Percentiles rank a stretch among this genome's conserved stretches.
Conservation (phyloP, 768 basidiomycete species). For the Agrocybe pediades region DNA sequence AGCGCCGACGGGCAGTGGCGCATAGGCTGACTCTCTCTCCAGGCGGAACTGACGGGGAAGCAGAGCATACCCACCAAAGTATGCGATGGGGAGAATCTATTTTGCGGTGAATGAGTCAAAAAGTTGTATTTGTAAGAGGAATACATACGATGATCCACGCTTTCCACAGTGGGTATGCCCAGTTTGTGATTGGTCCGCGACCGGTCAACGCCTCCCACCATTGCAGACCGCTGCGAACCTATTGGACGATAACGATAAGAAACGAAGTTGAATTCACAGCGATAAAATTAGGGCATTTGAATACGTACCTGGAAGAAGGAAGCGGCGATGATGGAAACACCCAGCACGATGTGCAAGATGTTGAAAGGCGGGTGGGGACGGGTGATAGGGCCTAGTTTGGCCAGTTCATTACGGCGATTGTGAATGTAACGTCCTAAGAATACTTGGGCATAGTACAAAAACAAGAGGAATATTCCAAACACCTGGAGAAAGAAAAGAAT, state of each 20-base stretch:
- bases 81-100: conserved; percentile 43
- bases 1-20: conserved; percentile 13
- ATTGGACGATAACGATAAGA: not conserved
- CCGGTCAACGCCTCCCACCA: conserved; percentile 43
- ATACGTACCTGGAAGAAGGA: conserved; percentile 52
- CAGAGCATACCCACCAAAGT: conserved; percentile 44
- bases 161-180: conserved; percentile 44
- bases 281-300: not conserved
- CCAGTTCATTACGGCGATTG: conserved; percentile 30
- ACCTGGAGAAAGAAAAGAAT: conserved; percentile 34
- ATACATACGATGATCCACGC: conserved; percentile 47
- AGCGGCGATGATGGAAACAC: conserved; percentile 47
- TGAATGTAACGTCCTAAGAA: conserved; percentile 57
- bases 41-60: conserved; percentile 44
- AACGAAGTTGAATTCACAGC: not conserved
- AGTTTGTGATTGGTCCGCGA: conserved; percentile 33
- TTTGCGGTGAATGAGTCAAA: not conserved
- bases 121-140: not conserved
- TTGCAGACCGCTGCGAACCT: conserved; percentile 46
- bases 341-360: conserved; percentile 56
- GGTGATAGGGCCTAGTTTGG: conserved; percentile 26
- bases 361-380: conserved; percentile 52
- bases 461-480: conserved; percentile 51
- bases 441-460: conserved; percentile 52
- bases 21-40: conserved; percentile 29